phyloP scores from a whole-genome alignment of 2,329 filamentous ascomycete genomes.

The Aspergillus flavus region DNA sequence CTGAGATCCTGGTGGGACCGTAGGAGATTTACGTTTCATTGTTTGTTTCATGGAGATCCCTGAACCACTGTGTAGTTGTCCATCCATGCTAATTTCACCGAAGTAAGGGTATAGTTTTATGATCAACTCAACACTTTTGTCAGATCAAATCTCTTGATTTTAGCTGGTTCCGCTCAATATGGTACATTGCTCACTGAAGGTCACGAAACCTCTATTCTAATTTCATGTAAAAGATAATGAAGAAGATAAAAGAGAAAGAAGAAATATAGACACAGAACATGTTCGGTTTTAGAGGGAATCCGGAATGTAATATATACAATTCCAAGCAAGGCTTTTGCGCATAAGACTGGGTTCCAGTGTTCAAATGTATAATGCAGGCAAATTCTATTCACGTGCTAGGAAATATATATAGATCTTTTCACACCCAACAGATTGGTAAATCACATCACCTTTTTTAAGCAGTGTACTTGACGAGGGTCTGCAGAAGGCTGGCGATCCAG shows the following conservation, averaged over 20 bases:
- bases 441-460: neutral
- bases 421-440: neutral
- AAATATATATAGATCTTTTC: neutral
- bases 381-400: conserved; percentile 3
- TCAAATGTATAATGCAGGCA: neutral
- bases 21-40: neutral
- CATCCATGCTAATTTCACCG: neutral
- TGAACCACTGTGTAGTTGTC: neutral
- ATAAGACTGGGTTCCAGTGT: neutral
- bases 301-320: neutral
- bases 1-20: neutral
- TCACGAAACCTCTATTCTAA: neutral
- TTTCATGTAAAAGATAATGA: neutral
- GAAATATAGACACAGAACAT: neutral
- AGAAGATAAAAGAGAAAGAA: neutral
- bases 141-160: too few species aligned
- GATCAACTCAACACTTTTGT: too few species aligned
- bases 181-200: neutral
- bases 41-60: neutral
- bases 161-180: too few species aligned
- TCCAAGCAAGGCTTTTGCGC: neutral
- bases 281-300: neutral
- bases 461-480: conserved; percentile 18
- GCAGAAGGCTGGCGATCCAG: conserved; percentile 19
- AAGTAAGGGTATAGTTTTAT: too few species aligned